Evolutionary conservation across 1,139 yeast genomes (phyloP).

Genomic region (Pichia sp.): DNA sequence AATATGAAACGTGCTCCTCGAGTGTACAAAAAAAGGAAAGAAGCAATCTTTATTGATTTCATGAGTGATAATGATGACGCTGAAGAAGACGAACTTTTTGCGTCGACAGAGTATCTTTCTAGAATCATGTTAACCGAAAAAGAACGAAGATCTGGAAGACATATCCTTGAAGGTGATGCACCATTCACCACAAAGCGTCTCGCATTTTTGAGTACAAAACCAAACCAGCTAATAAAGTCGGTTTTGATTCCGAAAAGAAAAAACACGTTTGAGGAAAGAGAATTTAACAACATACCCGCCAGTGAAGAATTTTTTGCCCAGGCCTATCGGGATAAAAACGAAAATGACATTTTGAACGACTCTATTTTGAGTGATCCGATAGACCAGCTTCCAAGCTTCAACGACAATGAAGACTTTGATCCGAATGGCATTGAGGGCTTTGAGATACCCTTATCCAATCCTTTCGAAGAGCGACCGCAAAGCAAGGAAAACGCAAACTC

Average conservation of each 20-base stretch:
- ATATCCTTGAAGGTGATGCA: slow-evolving; percentile 48
- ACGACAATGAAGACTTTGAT: slow-evolving; percentile 23
- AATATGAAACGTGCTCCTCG: neutral
- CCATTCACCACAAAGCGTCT: slow-evolving; percentile 47
- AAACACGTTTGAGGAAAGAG: slow-evolving; percentile 28
- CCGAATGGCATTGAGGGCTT: slow-evolving; percentile 18
- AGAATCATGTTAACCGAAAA: slow-evolving; percentile 31
- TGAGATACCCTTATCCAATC: slow-evolving; percentile 22
- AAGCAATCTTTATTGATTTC: slow-evolving; percentile 30
- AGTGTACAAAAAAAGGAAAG: slow-evolving; percentile 18
- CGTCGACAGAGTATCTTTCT: slow-evolving; percentile 29
- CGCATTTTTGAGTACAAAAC: slow-evolving; percentile 45
- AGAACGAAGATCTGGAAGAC: slow-evolving; percentile 27
- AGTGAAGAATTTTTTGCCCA: slow-evolving; percentile 53
- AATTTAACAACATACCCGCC: slow-evolving; percentile 34
- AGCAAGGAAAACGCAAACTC: slow-evolving; percentile 15
- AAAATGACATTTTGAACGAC: slow-evolving; percentile 20
- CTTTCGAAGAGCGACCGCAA: slow-evolving; percentile 3
- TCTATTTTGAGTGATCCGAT: slow-evolving; percentile 17
- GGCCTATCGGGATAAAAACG: slow-evolving; percentile 38
- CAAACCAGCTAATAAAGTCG: slow-evolving; percentile 28
- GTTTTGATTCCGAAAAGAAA: slow-evolving; percentile 30
- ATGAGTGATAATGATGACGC: slow-evolving; percentile 38
- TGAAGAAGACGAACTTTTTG: slow-evolving; percentile 38
- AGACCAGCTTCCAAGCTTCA: slow-evolving; percentile 17